Evolutionary conservation across 1,284 basidiomycete species (phyloP).

Genomic region (Chiua sp.): DNA sequence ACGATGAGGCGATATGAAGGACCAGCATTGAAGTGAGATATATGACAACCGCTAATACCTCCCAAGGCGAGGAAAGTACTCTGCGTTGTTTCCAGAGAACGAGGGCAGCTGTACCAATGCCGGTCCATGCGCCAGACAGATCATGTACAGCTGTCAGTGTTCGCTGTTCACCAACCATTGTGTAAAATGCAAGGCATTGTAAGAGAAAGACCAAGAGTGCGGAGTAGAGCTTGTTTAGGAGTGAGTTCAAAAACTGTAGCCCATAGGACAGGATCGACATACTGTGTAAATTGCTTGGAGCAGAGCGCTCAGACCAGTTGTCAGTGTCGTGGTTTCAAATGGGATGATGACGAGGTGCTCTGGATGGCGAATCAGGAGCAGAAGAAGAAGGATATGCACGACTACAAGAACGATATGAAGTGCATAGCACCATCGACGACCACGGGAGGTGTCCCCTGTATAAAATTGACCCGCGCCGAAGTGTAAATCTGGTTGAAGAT

Average conservation of each 20-base stretch:
- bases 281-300: conserved; percentile 17
- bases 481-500: too few relatives aligned
- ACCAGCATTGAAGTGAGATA: conserved; percentile 11
- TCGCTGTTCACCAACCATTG: neutral
- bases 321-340: neutral
- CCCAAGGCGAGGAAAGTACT: neutral
- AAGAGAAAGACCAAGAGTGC: conserved; percentile 5
- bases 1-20: too few relatives aligned
- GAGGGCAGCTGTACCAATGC: conserved; percentile 5
- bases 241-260: neutral
- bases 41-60: conserved; percentile 6
- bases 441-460: too few relatives aligned
- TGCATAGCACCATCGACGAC: conserved; percentile 7
- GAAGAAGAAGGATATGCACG: conserved; percentile 8
- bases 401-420: conserved; percentile 6
- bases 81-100: conserved; percentile 8
- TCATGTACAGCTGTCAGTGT: conserved; percentile 7
- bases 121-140: conserved; percentile 5
- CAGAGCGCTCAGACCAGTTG: conserved; percentile 9
- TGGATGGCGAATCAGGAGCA: conserved; percentile 2
- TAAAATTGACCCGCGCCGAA: too few relatives aligned
- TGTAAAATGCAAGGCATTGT: conserved; percentile 2
- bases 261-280: neutral
- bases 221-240: conserved; percentile 4
- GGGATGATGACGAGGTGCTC: conserved; percentile 7